Percentiles rank a stretch among this genome's conserved stretches.
Conservation (phyloP, 2,329 filamentous ascomycete species). For the Ceratocystis colombiana region DNA sequence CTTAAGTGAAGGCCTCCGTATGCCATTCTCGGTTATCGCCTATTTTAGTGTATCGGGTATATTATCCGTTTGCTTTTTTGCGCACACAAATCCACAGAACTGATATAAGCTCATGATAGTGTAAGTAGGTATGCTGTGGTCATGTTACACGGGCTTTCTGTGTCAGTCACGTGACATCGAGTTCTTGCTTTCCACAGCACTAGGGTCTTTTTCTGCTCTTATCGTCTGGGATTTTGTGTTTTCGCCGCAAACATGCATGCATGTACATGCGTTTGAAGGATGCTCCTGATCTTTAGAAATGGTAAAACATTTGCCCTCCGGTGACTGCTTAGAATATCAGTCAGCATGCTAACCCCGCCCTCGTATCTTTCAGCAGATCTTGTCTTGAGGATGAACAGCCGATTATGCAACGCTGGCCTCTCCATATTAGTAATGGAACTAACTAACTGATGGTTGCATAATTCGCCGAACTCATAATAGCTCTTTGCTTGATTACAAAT, state of each 20-base stretch:
- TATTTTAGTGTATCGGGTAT: not conserved
- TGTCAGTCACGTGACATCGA: not conserved
- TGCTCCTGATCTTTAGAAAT: not conserved
- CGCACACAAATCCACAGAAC: not conserved
- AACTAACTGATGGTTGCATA: not conserved
- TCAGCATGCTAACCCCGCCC: not conserved
- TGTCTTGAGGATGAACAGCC: not conserved
- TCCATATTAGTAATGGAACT: conserved; percentile 1
- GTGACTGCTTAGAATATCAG: not conserved
- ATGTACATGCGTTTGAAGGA: not conserved
- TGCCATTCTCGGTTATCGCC: not conserved
- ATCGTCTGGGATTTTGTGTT: not conserved
- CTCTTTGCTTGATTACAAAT: not conserved
- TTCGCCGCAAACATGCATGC: not conserved
- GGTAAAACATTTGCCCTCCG: not conserved
- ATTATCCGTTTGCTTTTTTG: not conserved
- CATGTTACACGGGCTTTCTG: not conserved
- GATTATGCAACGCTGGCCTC: conserved; percentile 3
- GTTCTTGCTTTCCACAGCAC: not conserved
- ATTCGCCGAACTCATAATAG: not conserved
- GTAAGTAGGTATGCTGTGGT: not conserved
- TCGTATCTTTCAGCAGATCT: not conserved
- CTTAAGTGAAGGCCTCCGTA: not conserved
- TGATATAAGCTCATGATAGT: not conserved
- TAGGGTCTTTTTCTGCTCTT: not conserved